phyloP scores from a whole-genome alignment of 495 filamentous ascomycete species.

The Aspergillus mulundensis region DNA sequence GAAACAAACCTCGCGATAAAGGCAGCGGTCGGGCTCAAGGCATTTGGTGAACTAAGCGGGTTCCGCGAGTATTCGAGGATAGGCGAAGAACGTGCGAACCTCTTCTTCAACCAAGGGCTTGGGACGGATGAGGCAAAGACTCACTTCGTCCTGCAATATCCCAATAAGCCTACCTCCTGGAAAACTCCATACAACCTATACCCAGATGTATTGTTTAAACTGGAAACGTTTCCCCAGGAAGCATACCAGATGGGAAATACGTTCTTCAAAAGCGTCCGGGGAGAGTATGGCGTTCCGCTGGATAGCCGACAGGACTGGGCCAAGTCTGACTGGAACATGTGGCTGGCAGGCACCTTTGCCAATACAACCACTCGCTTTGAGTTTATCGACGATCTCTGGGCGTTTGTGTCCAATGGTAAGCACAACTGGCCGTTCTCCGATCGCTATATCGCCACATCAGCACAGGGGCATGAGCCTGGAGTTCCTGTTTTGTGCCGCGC shows the following conservation, averaged over 20 bases:
- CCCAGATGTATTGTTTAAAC: constrained; percentile 41
- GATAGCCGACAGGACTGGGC: constrained; percentile 44
- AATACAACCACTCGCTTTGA: constrained; percentile 25
- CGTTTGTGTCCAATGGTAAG: constrained; percentile 45
- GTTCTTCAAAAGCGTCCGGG: constrained; percentile 37
- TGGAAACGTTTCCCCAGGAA: constrained; percentile 35
- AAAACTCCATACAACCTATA: constrained; percentile 45
- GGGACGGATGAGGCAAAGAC: constrained; percentile 33
- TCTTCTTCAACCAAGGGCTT: constrained; percentile 36
- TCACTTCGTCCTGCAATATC: constrained; percentile 45
- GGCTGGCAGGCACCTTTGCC: constrained; percentile 36
- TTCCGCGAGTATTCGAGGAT: constrained; percentile 34
- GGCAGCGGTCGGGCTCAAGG: constrained; percentile 50
- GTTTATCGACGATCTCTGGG: constrained; percentile 41
- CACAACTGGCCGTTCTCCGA: constrained; percentile 49
- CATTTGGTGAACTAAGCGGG: constrained; percentile 42
- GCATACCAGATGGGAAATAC: constrained; percentile 36
- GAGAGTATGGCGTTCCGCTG: constrained; percentile 42
- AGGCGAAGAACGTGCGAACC: constrained; percentile 35
- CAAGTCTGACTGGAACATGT: constrained; percentile 52
- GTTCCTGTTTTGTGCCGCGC: constrained; percentile 43
- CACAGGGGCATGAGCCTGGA: constrained; percentile 33
- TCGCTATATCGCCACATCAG: constrained; percentile 37
- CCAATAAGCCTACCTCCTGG: constrained; percentile 32
- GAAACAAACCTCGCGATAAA: constrained; percentile 57